Percentiles rank a stretch among this genome's conserved stretches.
Evolutionary conservation across 2,329 filamentous ascomycete species (phyloP).

Genomic region (Alternaria triticimaculans): DNA sequence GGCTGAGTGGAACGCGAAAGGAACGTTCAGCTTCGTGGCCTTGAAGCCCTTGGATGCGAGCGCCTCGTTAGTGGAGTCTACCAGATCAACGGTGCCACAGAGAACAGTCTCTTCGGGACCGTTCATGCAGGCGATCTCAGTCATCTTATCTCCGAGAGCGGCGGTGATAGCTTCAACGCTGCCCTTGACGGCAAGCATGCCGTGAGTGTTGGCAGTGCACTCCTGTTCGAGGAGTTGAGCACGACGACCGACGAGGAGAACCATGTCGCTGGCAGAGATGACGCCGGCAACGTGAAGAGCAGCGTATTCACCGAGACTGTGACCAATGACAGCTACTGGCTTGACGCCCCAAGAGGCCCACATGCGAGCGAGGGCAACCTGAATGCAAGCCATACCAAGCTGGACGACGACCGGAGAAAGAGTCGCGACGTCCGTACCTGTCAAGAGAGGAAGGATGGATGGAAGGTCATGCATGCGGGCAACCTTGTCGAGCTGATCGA

Average conservation of each 20-base stretch:
- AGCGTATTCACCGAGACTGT: conserved; percentile 76
- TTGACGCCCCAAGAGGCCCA: conserved; percentile 62
- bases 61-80: conserved; percentile 60
- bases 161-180: conserved; percentile 60
- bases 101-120: conserved; percentile 77
- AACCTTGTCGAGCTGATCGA: conserved; percentile 57
- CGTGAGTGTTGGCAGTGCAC: conserved; percentile 71
- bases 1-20: conserved; percentile 71
- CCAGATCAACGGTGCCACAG: conserved; percentile 66
- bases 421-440: conserved; percentile 57
- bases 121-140: conserved; percentile 75
- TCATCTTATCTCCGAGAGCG: conserved; percentile 58
- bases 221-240: conserved; percentile 69
- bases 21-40: conserved; percentile 67
- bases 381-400: conserved; percentile 61
- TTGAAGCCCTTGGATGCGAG: conserved; percentile 64
- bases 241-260: conserved; percentile 73
- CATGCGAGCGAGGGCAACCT: conserved; percentile 61
- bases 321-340: conserved; percentile 60
- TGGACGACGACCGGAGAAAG: conserved; percentile 60
- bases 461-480: conserved; percentile 56
- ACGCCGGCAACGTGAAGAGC: conserved; percentile 75
- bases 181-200: conserved; percentile 67
- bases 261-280: conserved; percentile 72
- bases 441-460: conserved; percentile 58